Evolutionary conservation across 331 rosid genomes (phyloP), one percentile per base, ranked within the genome.

Genomic region (Stylosanthes scabra): DNA sequence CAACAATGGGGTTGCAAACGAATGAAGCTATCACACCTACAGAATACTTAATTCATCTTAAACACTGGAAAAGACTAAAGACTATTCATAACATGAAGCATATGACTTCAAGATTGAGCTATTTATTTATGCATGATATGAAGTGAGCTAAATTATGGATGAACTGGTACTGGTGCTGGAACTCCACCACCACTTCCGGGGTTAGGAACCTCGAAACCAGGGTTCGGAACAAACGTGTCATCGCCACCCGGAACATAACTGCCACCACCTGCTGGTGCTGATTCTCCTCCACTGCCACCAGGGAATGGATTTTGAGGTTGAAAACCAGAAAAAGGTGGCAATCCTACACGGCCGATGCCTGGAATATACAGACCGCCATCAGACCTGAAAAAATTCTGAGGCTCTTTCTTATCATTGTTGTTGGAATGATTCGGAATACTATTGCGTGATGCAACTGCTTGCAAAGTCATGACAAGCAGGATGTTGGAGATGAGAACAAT

Each of bases 141-240:
- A 3, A 37, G 49, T 64, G 29, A 14, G 77, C 68, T 74, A 63
- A 41, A 41, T 86, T 77, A 86, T 4, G 86, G 85, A 46, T 46
- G 39, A 65, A 37, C 25, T 39, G 85, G 16, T 41, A 28, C 34
- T 41, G 85, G 16, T 41, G 29, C 34, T 41, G 83, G 88, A 75
- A 54, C 74, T 39, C 60, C 76, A 20, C 68, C 88, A 34, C 79
- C 81, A 45, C 66, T 80, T 29, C 75, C 77, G 11, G 87, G 85
- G 51, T 1, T 47, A 47, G 86, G 90, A 68, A 72, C 80, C 82
- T 78, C 88, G 56, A 58, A 64, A 70, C 88, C 86, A 4, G 87
- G 87, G 70, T 83, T 86, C n/a, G 86, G 90, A 41, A 83, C 76
- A 49, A 86, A 82, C 0, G 80, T 80, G 66, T 77, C 85, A 57